Percentiles rank a stretch among this genome's conserved stretches.
Conservation (phyloP, 495 filamentous ascomycete genomes). For the Penicillium simplicissimum region DNA sequence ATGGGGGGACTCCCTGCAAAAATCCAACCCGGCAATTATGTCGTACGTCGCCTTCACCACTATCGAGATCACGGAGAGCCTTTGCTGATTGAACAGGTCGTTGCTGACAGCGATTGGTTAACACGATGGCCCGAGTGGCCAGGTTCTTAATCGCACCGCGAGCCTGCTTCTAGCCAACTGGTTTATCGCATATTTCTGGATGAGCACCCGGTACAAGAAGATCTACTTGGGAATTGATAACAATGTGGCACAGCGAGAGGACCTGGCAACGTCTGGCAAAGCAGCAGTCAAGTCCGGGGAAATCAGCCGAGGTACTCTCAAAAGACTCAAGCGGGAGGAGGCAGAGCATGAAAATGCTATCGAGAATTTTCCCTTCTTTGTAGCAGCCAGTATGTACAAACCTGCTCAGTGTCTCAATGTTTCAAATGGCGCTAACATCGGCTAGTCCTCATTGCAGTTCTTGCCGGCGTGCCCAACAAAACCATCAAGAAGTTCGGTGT, state of each 20-base stretch:
- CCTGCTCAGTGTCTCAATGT: background rate
- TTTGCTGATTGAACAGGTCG: conserved; percentile 14
- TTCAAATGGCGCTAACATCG: conserved; percentile 13
- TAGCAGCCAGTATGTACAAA: conserved; percentile 36
- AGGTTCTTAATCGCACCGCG: conserved; percentile 37
- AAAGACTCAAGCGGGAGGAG: conserved; percentile 49
- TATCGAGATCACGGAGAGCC: background rate
- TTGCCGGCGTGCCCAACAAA: conserved; percentile 38
- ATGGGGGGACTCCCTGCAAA: background rate
- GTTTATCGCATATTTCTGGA: conserved; percentile 45
- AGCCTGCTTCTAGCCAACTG: conserved; percentile 48
- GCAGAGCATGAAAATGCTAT: conserved; percentile 50
- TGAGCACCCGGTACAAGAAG: conserved; percentile 47
- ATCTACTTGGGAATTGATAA: conserved; percentile 48
- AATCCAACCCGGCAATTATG: conserved; percentile 2
- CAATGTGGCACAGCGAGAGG: conserved; percentile 47
- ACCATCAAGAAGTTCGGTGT: conserved; percentile 40
- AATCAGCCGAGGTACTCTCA: conserved; percentile 43
- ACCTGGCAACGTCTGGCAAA: conserved; percentile 47
- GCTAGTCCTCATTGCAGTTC: conserved; percentile 31
- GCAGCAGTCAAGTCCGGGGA: conserved; percentile 50
- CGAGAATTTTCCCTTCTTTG: conserved; percentile 51
- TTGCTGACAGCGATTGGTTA: conserved; percentile 32
- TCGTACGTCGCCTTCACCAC: conserved; percentile 5
- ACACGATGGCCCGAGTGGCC: conserved; percentile 20